These are phyloP conservation scores for Alternaria sp. DNA, from an alignment of 2,329 filamentous ascomycete genomes.

Conservation along the genomic window DNA sequence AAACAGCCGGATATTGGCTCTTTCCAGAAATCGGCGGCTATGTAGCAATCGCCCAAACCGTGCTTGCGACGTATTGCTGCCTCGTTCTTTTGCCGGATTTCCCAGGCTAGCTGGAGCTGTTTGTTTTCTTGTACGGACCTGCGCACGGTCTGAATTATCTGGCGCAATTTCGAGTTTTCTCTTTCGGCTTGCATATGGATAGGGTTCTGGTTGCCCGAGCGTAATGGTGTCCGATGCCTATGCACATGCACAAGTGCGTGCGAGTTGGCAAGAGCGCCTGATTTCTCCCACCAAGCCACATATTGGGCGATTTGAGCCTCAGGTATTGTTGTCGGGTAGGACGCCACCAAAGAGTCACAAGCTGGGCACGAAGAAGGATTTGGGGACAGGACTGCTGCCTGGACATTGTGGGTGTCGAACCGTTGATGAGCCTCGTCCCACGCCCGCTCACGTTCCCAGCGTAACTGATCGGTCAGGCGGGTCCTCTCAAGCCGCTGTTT, in stretches of 20 bases:
- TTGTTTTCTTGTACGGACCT: slow-evolving; percentile 4
- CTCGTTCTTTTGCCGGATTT: slow-evolving; percentile 28
- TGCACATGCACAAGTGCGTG: slow-evolving; percentile 5
- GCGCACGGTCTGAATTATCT: slow-evolving; percentile 23
- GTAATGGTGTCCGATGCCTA: slow-evolving; percentile 8
- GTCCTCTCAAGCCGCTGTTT: slow-evolving; percentile 21
- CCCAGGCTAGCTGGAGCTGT: slow-evolving; percentile 19
- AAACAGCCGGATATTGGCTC: slow-evolving; percentile 23
- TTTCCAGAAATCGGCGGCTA: slow-evolving; percentile 31
- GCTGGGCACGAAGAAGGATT: slow-evolving; percentile 16
- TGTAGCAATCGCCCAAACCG: slow-evolving; percentile 21
- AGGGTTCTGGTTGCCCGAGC: slow-evolving; percentile 1
- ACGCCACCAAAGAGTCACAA: slow-evolving; percentile 21
- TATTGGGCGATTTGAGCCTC: slow-evolving; percentile 14
- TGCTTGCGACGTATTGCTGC: slow-evolving; percentile 35
- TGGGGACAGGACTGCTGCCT: slow-evolving; percentile 20
- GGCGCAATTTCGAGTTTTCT: slow-evolving; percentile 13
- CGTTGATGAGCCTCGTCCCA: slow-evolving; percentile 32
- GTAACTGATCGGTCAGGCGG: slow-evolving; percentile 26
- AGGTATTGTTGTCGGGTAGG: slow-evolving; percentile 14
- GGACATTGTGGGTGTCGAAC: slow-evolving; percentile 2
- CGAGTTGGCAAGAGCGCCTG: slow-evolving; percentile 19
- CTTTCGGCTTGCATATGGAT: neutral
- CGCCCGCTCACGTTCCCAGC: slow-evolving; percentile 31
- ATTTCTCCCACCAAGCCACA: slow-evolving; percentile 38